A percentile compares a stretch with the other conserved stretches of the same genome.
Conservation (phyloP, 2,329 filamentous ascomycete species). For the Botrytis aclada region DNA sequence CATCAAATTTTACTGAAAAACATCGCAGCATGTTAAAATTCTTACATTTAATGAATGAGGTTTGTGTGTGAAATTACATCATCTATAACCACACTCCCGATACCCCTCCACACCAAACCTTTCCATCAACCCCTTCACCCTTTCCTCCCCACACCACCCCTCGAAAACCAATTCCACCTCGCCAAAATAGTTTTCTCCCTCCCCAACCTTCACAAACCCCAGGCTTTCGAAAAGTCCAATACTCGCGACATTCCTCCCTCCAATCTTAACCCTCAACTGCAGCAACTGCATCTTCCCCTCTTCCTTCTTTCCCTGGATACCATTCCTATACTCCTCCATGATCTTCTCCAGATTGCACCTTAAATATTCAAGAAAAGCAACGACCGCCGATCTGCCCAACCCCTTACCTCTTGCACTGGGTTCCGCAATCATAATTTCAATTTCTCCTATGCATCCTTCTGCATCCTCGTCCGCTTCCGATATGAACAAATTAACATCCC, state of each 20-base stretch:
- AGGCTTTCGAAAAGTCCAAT: constrained; percentile 58
- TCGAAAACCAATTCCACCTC: constrained; percentile 55
- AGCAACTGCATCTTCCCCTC: constrained; percentile 26
- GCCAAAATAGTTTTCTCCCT: constrained; percentile 60
- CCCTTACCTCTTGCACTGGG: constrained; percentile 57
- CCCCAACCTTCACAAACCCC: constrained; percentile 51
- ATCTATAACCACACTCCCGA: constrained; percentile 40
- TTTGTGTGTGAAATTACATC: neutral
- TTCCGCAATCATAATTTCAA: constrained; percentile 83
- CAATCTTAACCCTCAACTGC: constrained; percentile 61
- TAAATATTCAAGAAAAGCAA: constrained; percentile 69
- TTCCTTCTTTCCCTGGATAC: constrained; percentile 5
- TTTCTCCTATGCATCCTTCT: constrained; percentile 56
- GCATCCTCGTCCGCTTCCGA: constrained; percentile 48
- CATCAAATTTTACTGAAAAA: neutral
- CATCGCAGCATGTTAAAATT: neutral
- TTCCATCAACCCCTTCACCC: constrained; percentile 34
- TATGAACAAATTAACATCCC: constrained; percentile 81
- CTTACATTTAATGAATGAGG: neutral
- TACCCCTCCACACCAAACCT: constrained; percentile 40
- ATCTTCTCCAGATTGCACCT: constrained; percentile 51
- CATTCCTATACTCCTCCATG: constrained; percentile 50
- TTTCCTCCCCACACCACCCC: constrained; percentile 34
- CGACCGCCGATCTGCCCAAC: constrained; percentile 61
- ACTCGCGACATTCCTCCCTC: constrained; percentile 53